These are phyloP conservation scores for Elsinoe arachidis DNA, from an alignment of 2,329 filamentous ascomycete genomes.

Conservation along the genomic window DNA sequence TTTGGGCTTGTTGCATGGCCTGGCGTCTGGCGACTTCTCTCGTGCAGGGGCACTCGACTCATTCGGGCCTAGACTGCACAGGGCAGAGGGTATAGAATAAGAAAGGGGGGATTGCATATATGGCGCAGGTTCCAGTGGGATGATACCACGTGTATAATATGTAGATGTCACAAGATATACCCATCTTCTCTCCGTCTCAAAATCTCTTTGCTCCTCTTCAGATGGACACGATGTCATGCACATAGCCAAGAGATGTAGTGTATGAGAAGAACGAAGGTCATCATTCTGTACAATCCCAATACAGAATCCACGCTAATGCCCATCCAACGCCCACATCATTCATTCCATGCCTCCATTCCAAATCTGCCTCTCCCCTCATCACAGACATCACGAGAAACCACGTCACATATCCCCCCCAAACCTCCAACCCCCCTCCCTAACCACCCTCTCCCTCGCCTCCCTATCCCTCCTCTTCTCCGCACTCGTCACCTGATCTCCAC, in stretches of 20 bases:
- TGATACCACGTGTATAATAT: constrained; percentile 4
- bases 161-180: constrained; percentile 2
- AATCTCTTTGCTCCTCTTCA: background rate
- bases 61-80: background rate
- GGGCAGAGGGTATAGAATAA: background rate
- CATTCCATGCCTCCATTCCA: background rate
- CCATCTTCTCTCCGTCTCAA: background rate
- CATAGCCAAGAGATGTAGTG: no score
- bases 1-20: background rate
- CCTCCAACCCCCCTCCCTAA: constrained; percentile 77
- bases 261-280: background rate
- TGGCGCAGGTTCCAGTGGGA: background rate
- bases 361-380: background rate
- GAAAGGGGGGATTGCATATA: background rate
- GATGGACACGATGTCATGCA: background rate
- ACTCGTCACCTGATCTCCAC: constrained; percentile 66
- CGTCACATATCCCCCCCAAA: constrained; percentile 36
- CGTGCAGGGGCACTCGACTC: background rate
- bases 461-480: constrained; percentile 78
- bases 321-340: background rate
- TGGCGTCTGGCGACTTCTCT: background rate
- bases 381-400: background rate
- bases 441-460: constrained; percentile 68
- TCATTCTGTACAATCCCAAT: background rate
- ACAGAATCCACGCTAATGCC: background rate